Percentiles rank a stretch among this genome's conserved stretches.
Conservation (phyloP, 2,329 filamentous ascomycete genomes). For the Xylaria sp. region DNA sequence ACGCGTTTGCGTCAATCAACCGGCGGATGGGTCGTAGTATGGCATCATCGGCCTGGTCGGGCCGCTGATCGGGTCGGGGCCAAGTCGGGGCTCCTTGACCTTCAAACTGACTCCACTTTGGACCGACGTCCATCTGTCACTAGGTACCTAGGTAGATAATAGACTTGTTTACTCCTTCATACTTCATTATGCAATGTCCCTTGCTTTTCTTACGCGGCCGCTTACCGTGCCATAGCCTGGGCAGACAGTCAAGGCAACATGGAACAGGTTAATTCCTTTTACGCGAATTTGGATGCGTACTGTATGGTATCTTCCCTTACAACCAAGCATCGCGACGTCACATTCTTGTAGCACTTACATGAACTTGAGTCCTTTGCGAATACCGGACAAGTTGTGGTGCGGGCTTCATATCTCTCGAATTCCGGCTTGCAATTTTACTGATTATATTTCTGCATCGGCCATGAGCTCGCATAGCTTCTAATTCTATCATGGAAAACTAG, state of each 20-base stretch:
- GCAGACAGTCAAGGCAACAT: no score
- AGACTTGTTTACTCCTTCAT: no score
- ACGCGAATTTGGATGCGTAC: no score
- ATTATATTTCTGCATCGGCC: constrained; percentile 20
- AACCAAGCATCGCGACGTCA: no score
- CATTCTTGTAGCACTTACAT: no score
- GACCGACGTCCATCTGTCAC: constrained; percentile 1
- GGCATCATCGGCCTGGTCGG: background rate
- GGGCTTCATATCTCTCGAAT: background rate
- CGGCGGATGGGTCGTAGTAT: no score
- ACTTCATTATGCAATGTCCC: no score
- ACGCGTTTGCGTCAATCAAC: background rate
- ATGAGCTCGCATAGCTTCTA: constrained; percentile 7
- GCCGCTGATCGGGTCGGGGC: background rate
- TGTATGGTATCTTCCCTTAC: no score
- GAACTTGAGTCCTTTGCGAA: background rate
- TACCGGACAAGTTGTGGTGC: no score
- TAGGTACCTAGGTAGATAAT: background rate
- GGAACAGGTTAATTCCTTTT: no score
- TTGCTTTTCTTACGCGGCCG: no score
- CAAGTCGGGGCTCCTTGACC: constrained; percentile 1
- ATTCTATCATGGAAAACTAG: constrained; percentile 14
- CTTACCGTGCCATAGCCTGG: no score
- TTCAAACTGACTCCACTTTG: constrained; percentile 14
- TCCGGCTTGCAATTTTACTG: constrained; percentile 4